Evolutionary conservation across 805 yeast species (phyloP).

Genomic region (Nakazawaea ambrosiae): DNA sequence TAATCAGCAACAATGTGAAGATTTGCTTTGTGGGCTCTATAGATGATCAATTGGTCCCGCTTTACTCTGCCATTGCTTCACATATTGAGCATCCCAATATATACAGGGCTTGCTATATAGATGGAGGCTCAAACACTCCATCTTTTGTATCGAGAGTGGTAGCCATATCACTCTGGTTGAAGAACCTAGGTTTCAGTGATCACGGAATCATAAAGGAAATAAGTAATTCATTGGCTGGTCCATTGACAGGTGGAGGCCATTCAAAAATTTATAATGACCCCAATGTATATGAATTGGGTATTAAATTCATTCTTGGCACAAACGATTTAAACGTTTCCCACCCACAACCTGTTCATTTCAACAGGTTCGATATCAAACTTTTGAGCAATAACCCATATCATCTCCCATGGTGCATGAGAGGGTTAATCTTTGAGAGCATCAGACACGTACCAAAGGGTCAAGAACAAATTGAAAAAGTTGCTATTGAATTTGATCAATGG

Average conservation of each 20-base stretch:
- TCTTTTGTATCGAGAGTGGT: slow-evolving; percentile 70
- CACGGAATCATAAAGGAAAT: slow-evolving; percentile 83
- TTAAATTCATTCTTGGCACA: slow-evolving; percentile 71
- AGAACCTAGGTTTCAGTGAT: slow-evolving; percentile 75
- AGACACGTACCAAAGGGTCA: slow-evolving; percentile 31
- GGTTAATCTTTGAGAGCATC: slow-evolving; percentile 54
- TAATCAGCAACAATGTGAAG: slow-evolving; percentile 68
- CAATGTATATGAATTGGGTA: slow-evolving; percentile 75
- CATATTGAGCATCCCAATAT: slow-evolving; percentile 87
- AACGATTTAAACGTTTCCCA: slow-evolving; percentile 38
- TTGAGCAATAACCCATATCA: slow-evolving; percentile 76
- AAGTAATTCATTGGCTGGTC: slow-evolving; percentile 75
- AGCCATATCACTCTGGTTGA: slow-evolving; percentile 62
- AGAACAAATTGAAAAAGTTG: slow-evolving; percentile 53
- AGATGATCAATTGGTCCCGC: slow-evolving; percentile 90
- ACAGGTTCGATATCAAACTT: slow-evolving; percentile 52
- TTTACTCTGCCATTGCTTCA: slow-evolving; percentile 78
- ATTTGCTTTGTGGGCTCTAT: slow-evolving; percentile 80
- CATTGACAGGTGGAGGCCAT: slow-evolving; percentile 93
- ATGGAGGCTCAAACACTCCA: slow-evolving; percentile 74
- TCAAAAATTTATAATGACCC: slow-evolving; percentile 82
- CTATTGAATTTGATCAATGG: slow-evolving; percentile 77
- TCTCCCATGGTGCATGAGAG: slow-evolving; percentile 90
- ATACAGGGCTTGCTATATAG: slow-evolving; percentile 83
- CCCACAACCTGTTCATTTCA: slow-evolving; percentile 21